Percentiles rank a stretch among this genome's conserved stretches.
Conservation (phyloP, 1,139 yeast species). For the Saccharomyces pastorianus region DNA sequence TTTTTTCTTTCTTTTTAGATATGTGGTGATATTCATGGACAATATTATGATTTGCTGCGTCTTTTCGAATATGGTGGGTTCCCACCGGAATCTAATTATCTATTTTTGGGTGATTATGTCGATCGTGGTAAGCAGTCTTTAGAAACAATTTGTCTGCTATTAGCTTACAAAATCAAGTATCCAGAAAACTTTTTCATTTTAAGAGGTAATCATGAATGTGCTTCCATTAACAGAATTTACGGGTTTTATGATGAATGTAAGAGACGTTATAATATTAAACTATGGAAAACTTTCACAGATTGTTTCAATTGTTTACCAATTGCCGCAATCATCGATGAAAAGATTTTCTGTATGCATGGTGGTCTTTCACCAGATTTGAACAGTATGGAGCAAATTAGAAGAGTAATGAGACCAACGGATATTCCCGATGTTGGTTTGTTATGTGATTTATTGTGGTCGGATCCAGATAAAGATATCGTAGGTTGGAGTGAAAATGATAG, state of each 20-base stretch:
- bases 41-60: conserved; percentile 87
- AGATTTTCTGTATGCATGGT: conserved; percentile 97
- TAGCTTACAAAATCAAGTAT: conserved; percentile 92
- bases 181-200: conserved; percentile 92
- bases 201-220: conserved; percentile 96
- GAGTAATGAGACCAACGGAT: conserved; percentile 97
- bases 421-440: conserved; percentile 93
- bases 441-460: conserved; percentile 94
- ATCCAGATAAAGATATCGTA: conserved; percentile 92
- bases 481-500: conserved; percentile 98
- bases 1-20: conserved; percentile 29
- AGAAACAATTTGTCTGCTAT: conserved; percentile 84
- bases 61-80: conserved; percentile 95
- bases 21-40: conserved; percentile 95
- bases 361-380: conserved; percentile 93
- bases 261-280: conserved; percentile 91
- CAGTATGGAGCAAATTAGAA: conserved; percentile 94
- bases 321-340: conserved; percentile 94
- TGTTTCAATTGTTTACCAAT: conserved; percentile 96
- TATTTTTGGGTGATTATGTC: conserved; percentile 91
- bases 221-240: conserved; percentile 89
- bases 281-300: conserved; percentile 96
- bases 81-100: conserved; percentile 94
- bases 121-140: conserved; percentile 96
- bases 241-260: conserved; percentile 96